Base-by-base conservation (phyloP, 2,329 filamentous ascomycete species). In the Alternaria burnsii region DNA sequence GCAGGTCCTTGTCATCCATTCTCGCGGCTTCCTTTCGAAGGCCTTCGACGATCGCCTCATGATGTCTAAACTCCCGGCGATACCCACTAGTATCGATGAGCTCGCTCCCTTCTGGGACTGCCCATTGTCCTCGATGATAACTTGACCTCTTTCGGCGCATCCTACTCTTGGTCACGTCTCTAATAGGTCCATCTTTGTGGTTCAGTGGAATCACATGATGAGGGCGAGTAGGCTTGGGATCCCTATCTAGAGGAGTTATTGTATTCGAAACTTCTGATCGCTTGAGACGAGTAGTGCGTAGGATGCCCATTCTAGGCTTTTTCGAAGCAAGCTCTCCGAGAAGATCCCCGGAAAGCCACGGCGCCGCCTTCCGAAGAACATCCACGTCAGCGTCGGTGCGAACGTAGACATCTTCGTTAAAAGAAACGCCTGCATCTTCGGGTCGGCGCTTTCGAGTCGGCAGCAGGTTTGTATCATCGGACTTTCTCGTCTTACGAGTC, bases 361-460 rank as follows among this genome's bases (percentile, higher is more conserved):
- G 32, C 3, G 52, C 22, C 2, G 43, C 41, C n/a, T 42, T 50
- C 10, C 63, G 55, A 24, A 66, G 57, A 11, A 48, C n/a, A 14
- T 66, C 61, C 24, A 66, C 28, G 32, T 66, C 61, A 4, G 50
- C 50, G 5, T 62, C 58, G 6, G 41, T 41, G 11, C 58, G 48
- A 14, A 63, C 36, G 26, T 46, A 57, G 24, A 61, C 55, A 2
- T 54, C 4, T 9, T 38, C 14, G 22, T 61, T 32, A 28, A 55
- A 61, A 18, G 40, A 24, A 18, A 66, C 58, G 8, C 26, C 20
- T 16, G 41, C 36, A 12, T 32, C 41, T 14, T 51, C 48, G 12
- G 43, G 41, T 26, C 57, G 54, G 48, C 55, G 60, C 53, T 60
- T 54, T 12, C 56, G 60, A 26, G 38, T 59, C 5, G 48, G 51